Percentiles rank a stretch among this genome's conserved stretches.
Evolutionary conservation across 805 yeast genomes (phyloP).

Genomic region (Clavispora vitiphila): DNA sequence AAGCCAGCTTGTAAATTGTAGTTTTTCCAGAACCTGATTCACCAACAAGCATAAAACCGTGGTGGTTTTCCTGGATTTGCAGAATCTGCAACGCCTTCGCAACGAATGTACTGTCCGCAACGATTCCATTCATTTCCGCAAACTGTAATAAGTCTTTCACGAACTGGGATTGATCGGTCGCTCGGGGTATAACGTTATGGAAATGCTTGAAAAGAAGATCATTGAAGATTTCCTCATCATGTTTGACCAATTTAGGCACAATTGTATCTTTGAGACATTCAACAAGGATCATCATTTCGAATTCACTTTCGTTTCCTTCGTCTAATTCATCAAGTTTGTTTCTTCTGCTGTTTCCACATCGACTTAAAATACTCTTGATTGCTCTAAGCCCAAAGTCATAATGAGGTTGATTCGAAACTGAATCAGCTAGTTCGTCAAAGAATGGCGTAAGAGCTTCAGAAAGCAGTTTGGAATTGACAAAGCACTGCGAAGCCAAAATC

Average conservation of each 20-base stretch:
- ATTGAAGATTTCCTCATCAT: constrained; percentile 43
- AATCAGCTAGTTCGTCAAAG: constrained; percentile 39
- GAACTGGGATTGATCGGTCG: constrained; percentile 23
- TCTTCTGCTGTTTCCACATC: constrained; percentile 49
- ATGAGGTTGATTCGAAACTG: constrained; percentile 55
- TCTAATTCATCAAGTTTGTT: not conserved
- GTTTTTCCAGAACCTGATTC: constrained; percentile 73
- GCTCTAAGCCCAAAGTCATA: constrained; percentile 91
- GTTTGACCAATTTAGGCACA: constrained; percentile 57
- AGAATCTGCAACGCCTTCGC: constrained; percentile 56
- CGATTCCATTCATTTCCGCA: constrained; percentile 29
- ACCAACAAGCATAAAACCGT: constrained; percentile 82
- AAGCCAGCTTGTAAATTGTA: constrained; percentile 43
- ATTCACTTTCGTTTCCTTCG: not conserved
- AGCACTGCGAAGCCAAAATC: constrained; percentile 70
- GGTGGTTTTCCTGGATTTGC: constrained; percentile 57
- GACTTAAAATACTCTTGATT: constrained; percentile 58
- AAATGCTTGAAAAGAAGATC: constrained; percentile 2
- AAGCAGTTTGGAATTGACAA: constrained; percentile 40
- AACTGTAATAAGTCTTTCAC: constrained; percentile 16
- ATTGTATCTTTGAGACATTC: constrained; percentile 57
- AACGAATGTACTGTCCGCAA: constrained; percentile 39
- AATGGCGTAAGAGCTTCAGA: constrained; percentile 51
- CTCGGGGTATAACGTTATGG: constrained; percentile 15
- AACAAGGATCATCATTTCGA: constrained; percentile 32